phyloP scores from a whole-genome alignment of 1,284 basidiomycete species.

The Cryptococcus sp. region DNA sequence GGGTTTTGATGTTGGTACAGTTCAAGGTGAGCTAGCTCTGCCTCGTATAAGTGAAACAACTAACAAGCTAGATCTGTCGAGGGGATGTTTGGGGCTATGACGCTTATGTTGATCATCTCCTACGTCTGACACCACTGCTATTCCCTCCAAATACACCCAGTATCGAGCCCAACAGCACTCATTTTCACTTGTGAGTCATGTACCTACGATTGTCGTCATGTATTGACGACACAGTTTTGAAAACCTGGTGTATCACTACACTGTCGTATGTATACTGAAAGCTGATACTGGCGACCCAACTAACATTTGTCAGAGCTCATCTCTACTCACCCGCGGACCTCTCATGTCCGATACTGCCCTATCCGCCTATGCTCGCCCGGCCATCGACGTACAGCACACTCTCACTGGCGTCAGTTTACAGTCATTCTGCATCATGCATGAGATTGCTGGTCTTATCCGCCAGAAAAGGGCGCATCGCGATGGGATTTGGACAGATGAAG shows the following conservation, averaged over 20 bases:
- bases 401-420: slow-evolving; percentile 29
- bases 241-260: slow-evolving; percentile 33
- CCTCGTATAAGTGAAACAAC: not conserved
- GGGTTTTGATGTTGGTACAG: slow-evolving; percentile 32
- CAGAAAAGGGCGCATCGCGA: slow-evolving; percentile 11
- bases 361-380: slow-evolving; percentile 5
- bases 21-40: slow-evolving; percentile 26
- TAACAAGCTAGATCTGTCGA: slow-evolving; percentile 26
- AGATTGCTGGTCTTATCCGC: slow-evolving; percentile 18
- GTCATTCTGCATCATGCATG: slow-evolving; percentile 27
- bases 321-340: slow-evolving; percentile 19
- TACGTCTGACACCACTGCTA: slow-evolving; percentile 9
- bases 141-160: slow-evolving; percentile 11
- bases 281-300: not conserved
- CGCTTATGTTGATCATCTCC: slow-evolving; percentile 18
- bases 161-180: slow-evolving; percentile 18
- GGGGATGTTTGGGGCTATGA: slow-evolving; percentile 37
- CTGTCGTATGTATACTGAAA: slow-evolving; percentile 16
- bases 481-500: slow-evolving; percentile 24
- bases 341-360: slow-evolving; percentile 18
- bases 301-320: slow-evolving; percentile 16
- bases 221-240: slow-evolving; percentile 23
- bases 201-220: not conserved
- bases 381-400: slow-evolving; percentile 16
- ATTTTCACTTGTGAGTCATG: slow-evolving; percentile 27